phyloP scores from a whole-genome alignment of 225 moss, liverwort and hornwort genomes.

The Ulota crispa region DNA sequence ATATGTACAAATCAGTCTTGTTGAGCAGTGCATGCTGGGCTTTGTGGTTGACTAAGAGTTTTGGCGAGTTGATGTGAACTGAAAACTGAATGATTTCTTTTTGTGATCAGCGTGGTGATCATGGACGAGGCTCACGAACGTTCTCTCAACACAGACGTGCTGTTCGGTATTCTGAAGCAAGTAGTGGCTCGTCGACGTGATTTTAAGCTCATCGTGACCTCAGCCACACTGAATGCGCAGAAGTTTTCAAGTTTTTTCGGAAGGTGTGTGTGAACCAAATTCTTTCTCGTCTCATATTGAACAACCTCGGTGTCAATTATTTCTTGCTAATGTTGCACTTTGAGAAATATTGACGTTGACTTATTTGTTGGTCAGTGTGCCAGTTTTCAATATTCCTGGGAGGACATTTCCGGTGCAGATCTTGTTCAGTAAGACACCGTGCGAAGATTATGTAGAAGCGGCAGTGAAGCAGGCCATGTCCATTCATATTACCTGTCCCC shows the following conservation, averaged over 20 bases:
- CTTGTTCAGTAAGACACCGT: constrained; percentile 92
- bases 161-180: constrained; percentile 96
- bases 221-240: constrained; percentile 93
- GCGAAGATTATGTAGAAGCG: constrained; percentile 97
- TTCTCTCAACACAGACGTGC: constrained; percentile 89
- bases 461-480: constrained; percentile 99
- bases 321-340: neutral
- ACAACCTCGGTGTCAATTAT: neutral
- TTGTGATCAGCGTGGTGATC: constrained; percentile 54
- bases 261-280: constrained; percentile 49
- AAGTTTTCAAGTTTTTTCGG: constrained; percentile 96
- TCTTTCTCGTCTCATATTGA: neutral
- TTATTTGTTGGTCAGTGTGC: constrained; percentile 64
- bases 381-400: constrained; percentile 91
- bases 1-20: neutral
- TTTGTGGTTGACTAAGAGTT: constrained; percentile 14
- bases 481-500: constrained; percentile 94
- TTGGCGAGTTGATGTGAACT: neutral
- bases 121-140: constrained; percentile 68
- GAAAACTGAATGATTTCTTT: constrained; percentile 7
- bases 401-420: constrained; percentile 95
- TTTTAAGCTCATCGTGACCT: constrained; percentile 98
- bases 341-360: constrained; percentile 17
- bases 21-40: neutral
- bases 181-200: constrained; percentile 98